Percentiles rank a stretch among this genome's conserved stretches.
These are phyloP conservation scores for Stagonosporopsis tanaceti DNA, from an alignment of 2,329 filamentous ascomycete genomes.

Conservation along the genomic window DNA sequence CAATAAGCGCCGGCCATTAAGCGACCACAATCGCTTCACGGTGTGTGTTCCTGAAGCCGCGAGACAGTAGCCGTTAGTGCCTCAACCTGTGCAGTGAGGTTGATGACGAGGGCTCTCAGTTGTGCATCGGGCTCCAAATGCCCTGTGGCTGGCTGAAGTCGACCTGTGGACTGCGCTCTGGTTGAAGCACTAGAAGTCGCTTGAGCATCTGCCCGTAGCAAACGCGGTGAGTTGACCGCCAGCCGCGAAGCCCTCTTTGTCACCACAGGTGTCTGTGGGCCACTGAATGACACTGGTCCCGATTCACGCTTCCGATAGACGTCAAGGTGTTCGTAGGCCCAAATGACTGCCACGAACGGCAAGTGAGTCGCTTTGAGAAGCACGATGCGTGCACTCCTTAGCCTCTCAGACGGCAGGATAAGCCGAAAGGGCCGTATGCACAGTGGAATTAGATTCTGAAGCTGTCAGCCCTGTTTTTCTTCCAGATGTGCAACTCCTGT, in stretches of 20 bases:
- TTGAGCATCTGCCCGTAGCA: conserved; percentile 37
- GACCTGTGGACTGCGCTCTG: conserved; percentile 23
- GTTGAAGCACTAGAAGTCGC: conserved; percentile 29
- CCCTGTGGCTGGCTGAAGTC: conserved; percentile 29
- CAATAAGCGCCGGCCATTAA: conserved; percentile 50
- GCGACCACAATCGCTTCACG: conserved; percentile 42
- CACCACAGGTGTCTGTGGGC: conserved; percentile 40
- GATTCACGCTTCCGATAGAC: conserved; percentile 31
- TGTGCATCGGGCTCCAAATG: conserved; percentile 41
- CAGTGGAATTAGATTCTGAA: conserved; percentile 75
- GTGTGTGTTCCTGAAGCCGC: conserved; percentile 47
- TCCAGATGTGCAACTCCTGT: conserved; percentile 1
- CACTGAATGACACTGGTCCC: conserved; percentile 39
- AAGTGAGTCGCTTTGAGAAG: conserved; percentile 67
- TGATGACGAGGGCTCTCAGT: conserved; percentile 48
- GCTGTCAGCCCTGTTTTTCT: conserved; percentile 40
- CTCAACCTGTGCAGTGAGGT: conserved; percentile 50
- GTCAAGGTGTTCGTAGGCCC: conserved; percentile 66
- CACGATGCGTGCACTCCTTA: conserved; percentile 68
- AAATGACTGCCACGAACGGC: conserved; percentile 74
- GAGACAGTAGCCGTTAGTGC: conserved; percentile 51
- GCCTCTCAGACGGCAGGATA: conserved; percentile 68
- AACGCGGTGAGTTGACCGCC: conserved; percentile 45
- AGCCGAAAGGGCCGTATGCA: conserved; percentile 76
- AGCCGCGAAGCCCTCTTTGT: conserved; percentile 39